These are phyloP conservation scores for Hypericum perforatum DNA, from an alignment of 345 rosid genomes.

Conservation along the genomic window DNA sequence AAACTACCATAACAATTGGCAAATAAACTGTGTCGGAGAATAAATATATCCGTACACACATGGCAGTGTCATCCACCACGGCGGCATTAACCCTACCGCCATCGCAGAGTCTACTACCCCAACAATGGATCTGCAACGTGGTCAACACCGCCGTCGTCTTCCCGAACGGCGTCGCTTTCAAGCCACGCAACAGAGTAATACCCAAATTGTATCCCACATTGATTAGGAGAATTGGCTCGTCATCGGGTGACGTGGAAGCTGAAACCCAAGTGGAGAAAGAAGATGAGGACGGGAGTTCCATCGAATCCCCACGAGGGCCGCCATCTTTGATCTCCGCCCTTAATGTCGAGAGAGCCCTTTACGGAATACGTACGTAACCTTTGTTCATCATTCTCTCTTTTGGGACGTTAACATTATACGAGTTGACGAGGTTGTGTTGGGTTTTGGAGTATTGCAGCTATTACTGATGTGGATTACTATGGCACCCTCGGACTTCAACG, in stretches of 20 bases:
- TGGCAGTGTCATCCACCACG: slow-evolving; percentile 27
- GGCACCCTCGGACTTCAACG: slow-evolving; percentile 50
- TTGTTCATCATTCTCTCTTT: too few relatives aligned
- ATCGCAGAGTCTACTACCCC: slow-evolving; percentile 1
- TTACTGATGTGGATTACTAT: slow-evolving; percentile 80
- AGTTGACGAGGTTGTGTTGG: slow-evolving; percentile 23
- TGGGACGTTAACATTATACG: not conserved
- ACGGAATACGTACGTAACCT: slow-evolving; percentile 56
- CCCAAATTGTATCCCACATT: too few relatives aligned
- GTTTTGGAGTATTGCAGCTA: slow-evolving; percentile 59
- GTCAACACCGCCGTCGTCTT: slow-evolving; percentile 4
- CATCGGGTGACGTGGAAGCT: slow-evolving; percentile 27
- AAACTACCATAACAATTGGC: not conserved
- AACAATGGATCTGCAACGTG: not conserved
- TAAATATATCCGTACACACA: not conserved
- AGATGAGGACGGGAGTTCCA: slow-evolving; percentile 35
- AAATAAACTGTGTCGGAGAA: not conserved
- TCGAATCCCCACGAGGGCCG: slow-evolving; percentile 41
- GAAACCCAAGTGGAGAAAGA: slow-evolving; percentile 18
- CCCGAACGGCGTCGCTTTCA: slow-evolving; percentile 10
- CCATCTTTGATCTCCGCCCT: slow-evolving; percentile 66
- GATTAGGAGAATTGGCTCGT: too few relatives aligned
- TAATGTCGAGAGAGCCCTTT: slow-evolving; percentile 75
- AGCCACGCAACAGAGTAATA: not conserved
- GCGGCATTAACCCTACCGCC: slow-evolving; percentile 16